phyloP scores from a whole-genome alignment of 495 filamentous ascomycete species.

The Daldinia bambusicola region DNA sequence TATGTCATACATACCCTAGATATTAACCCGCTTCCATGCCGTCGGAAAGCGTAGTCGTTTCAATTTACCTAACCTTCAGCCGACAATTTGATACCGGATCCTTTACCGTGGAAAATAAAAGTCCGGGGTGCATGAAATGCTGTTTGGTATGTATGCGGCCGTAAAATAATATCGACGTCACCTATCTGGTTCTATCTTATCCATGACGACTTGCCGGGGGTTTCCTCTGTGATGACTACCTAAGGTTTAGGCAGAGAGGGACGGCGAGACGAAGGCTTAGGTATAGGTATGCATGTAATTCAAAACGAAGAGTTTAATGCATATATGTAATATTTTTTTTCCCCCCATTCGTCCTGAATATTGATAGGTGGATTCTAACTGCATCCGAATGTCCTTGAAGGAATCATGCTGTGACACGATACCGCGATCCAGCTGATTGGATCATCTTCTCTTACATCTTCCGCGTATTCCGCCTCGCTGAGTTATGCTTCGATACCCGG shows the following conservation, averaged over 20 bases:
- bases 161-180: slow-evolving; percentile 15
- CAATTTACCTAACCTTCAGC: slow-evolving; percentile 20
- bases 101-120: slow-evolving; percentile 22
- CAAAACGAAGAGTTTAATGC: not conserved
- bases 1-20: not conserved
- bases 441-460: slow-evolving; percentile 10
- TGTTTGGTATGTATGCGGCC: slow-evolving; percentile 1
- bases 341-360: not conserved
- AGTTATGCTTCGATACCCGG: not conserved
- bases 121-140: slow-evolving; percentile 35
- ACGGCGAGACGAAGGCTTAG: too few relatives aligned
- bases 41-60: slow-evolving; percentile 7
- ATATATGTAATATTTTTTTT: not conserved
- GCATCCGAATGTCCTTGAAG: not conserved
- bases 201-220: slow-evolving; percentile 1
- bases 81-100: slow-evolving; percentile 17
- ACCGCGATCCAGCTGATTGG: slow-evolving; percentile 24
- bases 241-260: not conserved
- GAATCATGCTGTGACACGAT: slow-evolving; percentile 38
- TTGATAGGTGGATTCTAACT: slow-evolving; percentile 3
- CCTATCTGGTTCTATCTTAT: not conserved
- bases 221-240: not conserved
- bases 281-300: slow-evolving; percentile 1
- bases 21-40: slow-evolving; percentile 11
- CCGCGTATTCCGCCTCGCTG: slow-evolving; percentile 23